Conservation (phyloP, 1,284 basidiomycete species). For the Phaffia rhodozyma region DNA sequence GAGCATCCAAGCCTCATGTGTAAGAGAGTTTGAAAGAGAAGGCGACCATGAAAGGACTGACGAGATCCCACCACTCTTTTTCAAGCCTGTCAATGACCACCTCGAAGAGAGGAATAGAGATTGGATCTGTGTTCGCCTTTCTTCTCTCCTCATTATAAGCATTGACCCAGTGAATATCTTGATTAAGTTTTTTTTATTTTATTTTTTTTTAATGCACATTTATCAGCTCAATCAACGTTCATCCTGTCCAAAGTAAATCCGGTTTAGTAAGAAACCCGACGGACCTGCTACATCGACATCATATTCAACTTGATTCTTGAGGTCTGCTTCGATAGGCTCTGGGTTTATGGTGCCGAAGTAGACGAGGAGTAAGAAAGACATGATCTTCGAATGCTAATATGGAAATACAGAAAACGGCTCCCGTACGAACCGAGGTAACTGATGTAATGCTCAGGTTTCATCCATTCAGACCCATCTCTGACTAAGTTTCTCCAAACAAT, state of each 20-base stretch:
- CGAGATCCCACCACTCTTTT: constrained; percentile 97
- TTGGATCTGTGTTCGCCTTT: constrained; percentile 59
- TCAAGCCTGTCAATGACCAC: constrained; percentile 94
- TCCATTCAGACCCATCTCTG: constrained; percentile 66
- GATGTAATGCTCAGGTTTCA: constrained; percentile 72
- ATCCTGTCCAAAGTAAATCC: neutral
- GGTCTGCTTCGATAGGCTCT: constrained; percentile 89
- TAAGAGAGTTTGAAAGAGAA: neutral
- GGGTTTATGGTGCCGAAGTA: neutral
- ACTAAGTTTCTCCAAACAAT: constrained; percentile 37
- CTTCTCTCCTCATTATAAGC: constrained; percentile 68
- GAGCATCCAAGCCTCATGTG: neutral
- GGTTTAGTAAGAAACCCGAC: constrained; percentile 14
- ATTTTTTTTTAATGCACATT: no score
- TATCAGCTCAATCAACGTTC: neutral
- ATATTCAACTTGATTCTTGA: constrained; percentile 90
- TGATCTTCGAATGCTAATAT: neutral
- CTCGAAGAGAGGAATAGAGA: constrained; percentile 82
- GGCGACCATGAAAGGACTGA: constrained; percentile 34
- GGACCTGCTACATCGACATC: constrained; percentile 99
- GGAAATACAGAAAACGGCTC: neutral
- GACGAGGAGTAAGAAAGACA: neutral
- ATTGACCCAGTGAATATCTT: constrained; percentile 96
- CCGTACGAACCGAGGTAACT: constrained; percentile 64
- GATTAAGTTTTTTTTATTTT: no score